Conservation (phyloP, 371 early-diverging fungal genomes). For the Sporodiniella umbellata region DNA sequence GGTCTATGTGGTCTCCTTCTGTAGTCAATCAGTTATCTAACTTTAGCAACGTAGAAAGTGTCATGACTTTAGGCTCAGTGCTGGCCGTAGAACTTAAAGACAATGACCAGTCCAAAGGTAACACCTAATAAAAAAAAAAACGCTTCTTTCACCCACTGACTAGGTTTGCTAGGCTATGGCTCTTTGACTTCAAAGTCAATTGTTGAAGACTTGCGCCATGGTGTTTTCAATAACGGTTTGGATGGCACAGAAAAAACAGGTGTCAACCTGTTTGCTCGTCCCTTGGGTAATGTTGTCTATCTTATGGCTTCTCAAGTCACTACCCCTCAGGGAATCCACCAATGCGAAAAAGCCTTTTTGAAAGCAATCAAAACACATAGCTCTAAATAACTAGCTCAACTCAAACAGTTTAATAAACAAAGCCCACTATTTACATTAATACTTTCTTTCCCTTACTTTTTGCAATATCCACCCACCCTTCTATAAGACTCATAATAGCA, state of each 20-base stretch:
- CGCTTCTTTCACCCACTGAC: not conserved
- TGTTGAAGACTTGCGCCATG: slow-evolving; percentile 43
- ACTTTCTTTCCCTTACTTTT: no score
- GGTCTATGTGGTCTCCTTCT: slow-evolving; percentile 59
- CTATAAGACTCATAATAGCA: no score
- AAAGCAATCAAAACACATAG: slow-evolving; percentile 15
- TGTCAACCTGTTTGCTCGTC: slow-evolving; percentile 60
- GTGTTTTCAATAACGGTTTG: slow-evolving; percentile 28
- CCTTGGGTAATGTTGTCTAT: slow-evolving; percentile 78
- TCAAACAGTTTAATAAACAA: no score
- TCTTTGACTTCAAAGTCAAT: slow-evolving; percentile 49
- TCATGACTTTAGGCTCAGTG: slow-evolving; percentile 71
- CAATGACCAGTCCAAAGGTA: slow-evolving; percentile 44
- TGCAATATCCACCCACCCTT: no score
- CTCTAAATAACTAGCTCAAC: no score
- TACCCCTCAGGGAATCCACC: slow-evolving; percentile 43
- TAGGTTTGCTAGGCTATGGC: slow-evolving; percentile 47
- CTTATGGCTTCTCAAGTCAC: slow-evolving; percentile 70
- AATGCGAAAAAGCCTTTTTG: slow-evolving; percentile 52
- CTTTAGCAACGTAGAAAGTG: slow-evolving; percentile 62
- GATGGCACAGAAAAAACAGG: slow-evolving; percentile 29
- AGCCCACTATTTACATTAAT: no score
- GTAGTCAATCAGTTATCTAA: slow-evolving; percentile 52
- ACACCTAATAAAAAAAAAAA: not conserved
- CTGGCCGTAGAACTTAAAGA: slow-evolving; percentile 68